Percentiles rank a stretch among this genome's conserved stretches.
These are phyloP conservation scores for Epichloe glyceriae DNA, from an alignment of 2,329 filamentous ascomycete species.

Conservation along the genomic window DNA sequence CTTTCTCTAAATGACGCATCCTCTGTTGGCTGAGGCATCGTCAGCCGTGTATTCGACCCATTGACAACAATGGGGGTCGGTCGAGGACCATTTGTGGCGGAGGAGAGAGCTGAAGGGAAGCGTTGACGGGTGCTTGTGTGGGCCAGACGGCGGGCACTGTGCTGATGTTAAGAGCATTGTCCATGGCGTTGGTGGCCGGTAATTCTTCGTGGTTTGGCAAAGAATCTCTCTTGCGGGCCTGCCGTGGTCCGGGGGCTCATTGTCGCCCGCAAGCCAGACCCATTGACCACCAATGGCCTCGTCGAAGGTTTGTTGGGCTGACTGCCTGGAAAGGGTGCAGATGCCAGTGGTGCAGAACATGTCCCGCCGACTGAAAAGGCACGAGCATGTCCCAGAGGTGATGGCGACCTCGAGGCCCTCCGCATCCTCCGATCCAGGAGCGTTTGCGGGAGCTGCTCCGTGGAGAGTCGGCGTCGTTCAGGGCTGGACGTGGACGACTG, in stretches of 20 bases:
- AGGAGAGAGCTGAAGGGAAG: constrained; percentile 2
- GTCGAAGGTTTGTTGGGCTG: constrained; percentile 20
- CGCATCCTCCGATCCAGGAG: constrained; percentile 40
- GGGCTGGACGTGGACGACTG: constrained; percentile 20
- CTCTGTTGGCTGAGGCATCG: constrained; percentile 13
- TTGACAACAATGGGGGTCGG: constrained; percentile 23
- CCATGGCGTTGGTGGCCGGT: constrained; percentile 8
- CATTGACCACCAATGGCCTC: constrained; percentile 41
- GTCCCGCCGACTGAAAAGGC: constrained; percentile 28
- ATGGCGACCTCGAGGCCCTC: constrained; percentile 42
- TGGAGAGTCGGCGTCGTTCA: constrained; percentile 34
- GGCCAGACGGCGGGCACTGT: constrained; percentile 3
- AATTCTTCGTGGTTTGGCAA: constrained; percentile 11
- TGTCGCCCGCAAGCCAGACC: constrained; percentile 27
- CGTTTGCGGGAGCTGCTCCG: constrained; percentile 40
- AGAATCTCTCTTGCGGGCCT: not conserved
- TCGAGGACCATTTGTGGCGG: constrained; percentile 11
- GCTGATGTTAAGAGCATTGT: constrained; percentile 18
- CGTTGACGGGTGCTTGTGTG: not conserved
- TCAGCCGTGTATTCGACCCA: constrained; percentile 16
- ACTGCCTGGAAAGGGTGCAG: constrained; percentile 23
- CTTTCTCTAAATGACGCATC: constrained; percentile 29
- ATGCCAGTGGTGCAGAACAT: constrained; percentile 24
- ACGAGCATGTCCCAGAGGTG: constrained; percentile 38
- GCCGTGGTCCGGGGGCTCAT: constrained; percentile 10